These are phyloP conservation scores for Microbotryum scabiosae DNA, from an alignment of 1,284 basidiomycete species.

Conservation along the genomic window DNA sequence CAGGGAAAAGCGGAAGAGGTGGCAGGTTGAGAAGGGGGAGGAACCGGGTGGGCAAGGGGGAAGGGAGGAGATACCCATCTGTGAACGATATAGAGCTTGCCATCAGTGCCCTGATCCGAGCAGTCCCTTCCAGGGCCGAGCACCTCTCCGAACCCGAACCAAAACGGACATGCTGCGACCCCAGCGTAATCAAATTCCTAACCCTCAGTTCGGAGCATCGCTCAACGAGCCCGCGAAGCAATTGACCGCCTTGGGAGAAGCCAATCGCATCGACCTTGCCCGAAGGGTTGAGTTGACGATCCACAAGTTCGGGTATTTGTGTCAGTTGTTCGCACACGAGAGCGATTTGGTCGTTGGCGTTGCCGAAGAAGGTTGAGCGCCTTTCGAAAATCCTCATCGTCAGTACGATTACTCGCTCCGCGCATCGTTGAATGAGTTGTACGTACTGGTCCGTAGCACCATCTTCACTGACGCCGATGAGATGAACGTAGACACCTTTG, in stretches of 20 bases:
- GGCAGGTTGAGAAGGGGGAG: slow-evolving; percentile 16
- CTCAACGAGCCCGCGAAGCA: slow-evolving; percentile 82
- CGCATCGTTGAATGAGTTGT: slow-evolving; percentile 51
- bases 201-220: slow-evolving; percentile 60
- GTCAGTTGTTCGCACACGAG: slow-evolving; percentile 60
- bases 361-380: slow-evolving; percentile 53
- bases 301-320: slow-evolving; percentile 56
- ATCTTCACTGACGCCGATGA: slow-evolving; percentile 62
- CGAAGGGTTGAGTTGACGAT: slow-evolving; percentile 5
- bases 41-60: slow-evolving; percentile 55
- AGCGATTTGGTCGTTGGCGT: slow-evolving; percentile 63
- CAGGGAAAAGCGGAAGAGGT: slow-evolving; percentile 24
- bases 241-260: slow-evolving; percentile 91
- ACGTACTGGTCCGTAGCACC: slow-evolving; percentile 64
- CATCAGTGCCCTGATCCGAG: too few relatives aligned
- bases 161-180: slow-evolving; percentile 36
- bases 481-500: slow-evolving; percentile 78
- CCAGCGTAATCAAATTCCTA: slow-evolving; percentile 72
- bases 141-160: too few relatives aligned
- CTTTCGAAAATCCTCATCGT: slow-evolving; percentile 42
- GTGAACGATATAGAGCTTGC: background rate
- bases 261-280: slow-evolving; percentile 73
- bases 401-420: slow-evolving; percentile 38
- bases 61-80: slow-evolving; percentile 42
- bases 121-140: too few relatives aligned